Evolutionary conservation across 1,284 basidiomycete genomes (phyloP).

Genomic region (Malassezia sp.): DNA sequence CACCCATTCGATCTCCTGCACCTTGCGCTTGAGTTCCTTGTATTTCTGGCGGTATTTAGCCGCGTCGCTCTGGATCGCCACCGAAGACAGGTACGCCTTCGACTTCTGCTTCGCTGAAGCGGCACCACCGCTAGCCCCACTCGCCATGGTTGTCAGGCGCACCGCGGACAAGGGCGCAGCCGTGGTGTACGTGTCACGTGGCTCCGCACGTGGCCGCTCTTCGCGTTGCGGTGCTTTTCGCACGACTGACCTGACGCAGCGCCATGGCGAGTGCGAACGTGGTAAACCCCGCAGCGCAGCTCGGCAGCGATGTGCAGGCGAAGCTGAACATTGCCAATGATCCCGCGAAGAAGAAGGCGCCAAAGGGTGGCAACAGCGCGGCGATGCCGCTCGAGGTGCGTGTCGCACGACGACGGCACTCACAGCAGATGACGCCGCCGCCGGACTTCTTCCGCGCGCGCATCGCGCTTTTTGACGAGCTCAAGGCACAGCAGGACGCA

Average conservation of each 20-base stretch:
- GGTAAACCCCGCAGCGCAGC: conserved; percentile 7
- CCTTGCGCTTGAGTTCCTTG: conserved; percentile 76
- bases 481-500: conserved; percentile 75
- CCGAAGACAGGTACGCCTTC: conserved; percentile 38
- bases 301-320: conserved; percentile 9
- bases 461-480: conserved; percentile 76
- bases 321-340: conserved; percentile 9
- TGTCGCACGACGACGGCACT: background rate
- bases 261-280: conserved; percentile 11
- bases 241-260: too few species aligned
- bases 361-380: conserved; percentile 1
- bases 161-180: background rate
- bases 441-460: conserved; percentile 82
- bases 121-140: background rate
- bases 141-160: conserved; percentile 12
- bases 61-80: conserved; percentile 55
- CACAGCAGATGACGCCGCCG: conserved; percentile 60
- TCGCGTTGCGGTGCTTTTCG: background rate
- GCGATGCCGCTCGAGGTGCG: conserved; percentile 7
- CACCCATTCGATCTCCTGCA: conserved; percentile 72
- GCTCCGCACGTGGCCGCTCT: conserved; percentile 3
- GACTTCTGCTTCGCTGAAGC: conserved; percentile 29
- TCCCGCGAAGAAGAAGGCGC: conserved; percentile 8
- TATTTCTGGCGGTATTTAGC: conserved; percentile 79
- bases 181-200: conserved; percentile 3